Evolutionary conservation across 768 basidiomycete species (phyloP).

Genomic region (Pholiota molesta): DNA sequence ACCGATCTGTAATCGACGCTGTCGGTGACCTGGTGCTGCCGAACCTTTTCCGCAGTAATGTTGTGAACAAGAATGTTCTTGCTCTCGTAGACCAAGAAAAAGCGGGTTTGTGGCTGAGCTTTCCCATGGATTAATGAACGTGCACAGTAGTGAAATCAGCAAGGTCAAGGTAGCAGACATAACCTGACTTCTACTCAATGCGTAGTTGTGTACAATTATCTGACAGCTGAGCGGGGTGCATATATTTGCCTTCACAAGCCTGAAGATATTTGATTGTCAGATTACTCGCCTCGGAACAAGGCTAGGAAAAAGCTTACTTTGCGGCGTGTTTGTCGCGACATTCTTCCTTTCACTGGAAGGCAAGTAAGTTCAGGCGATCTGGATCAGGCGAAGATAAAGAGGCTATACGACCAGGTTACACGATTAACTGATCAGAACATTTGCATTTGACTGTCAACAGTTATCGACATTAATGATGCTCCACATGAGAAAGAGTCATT

Average conservation of each 20-base stretch:
- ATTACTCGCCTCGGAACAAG: not conserved
- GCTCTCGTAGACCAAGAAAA: not conserved
- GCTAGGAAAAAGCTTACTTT: not conserved
- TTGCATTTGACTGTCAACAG: not conserved
- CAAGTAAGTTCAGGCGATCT: not conserved
- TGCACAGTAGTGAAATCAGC: not conserved
- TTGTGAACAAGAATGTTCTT: not conserved
- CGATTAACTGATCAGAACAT: not conserved
- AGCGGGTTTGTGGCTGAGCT: conserved; percentile 2
- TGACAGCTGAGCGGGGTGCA: not conserved
- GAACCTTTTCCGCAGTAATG: not conserved
- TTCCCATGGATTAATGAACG: not conserved
- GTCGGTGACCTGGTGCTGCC: not conserved
- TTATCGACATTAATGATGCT: conserved; percentile 24
- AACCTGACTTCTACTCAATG: not conserved
- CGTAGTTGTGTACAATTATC: not conserved
- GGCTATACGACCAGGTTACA: not conserved
- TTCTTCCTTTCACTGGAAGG: not conserved
- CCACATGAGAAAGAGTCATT: conserved; percentile 26
- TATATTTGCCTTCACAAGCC: not conserved
- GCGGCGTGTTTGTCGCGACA: not conserved
- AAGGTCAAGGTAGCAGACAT: not conserved
- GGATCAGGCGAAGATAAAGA: not conserved
- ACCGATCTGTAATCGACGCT: not conserved
- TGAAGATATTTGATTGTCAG: not conserved